phyloP scores from a whole-genome alignment of 805 yeast genomes.

The Danielozyma ontarioensis region DNA sequence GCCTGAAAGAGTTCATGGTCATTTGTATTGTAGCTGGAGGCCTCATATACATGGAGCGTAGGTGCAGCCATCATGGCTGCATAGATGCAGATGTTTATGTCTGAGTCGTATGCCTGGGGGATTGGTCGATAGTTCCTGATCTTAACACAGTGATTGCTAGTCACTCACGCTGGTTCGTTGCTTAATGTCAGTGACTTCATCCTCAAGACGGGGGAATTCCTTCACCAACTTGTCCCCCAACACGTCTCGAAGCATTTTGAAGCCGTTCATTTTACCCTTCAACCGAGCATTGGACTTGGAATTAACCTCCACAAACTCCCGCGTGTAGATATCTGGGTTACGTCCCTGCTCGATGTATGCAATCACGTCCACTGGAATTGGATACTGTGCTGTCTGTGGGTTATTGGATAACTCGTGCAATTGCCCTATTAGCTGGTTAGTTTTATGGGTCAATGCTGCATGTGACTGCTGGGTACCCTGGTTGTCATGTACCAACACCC shows the following conservation, averaged over 20 bases:
- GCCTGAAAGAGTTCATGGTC: too few relatives aligned
- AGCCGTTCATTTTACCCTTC: conserved; percentile 76
- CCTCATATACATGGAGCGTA: too few relatives aligned
- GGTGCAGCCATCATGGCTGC: too few relatives aligned
- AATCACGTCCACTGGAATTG: conserved; percentile 79
- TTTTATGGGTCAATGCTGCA: conserved; percentile 34
- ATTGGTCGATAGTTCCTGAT: too few relatives aligned
- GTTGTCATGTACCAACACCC: conserved; percentile 88
- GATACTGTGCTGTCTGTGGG: conserved; percentile 29
- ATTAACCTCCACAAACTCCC: conserved; percentile 95
- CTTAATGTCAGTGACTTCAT: conserved; percentile 52
- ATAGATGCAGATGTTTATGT: too few relatives aligned
- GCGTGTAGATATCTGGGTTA: conserved; percentile 93
- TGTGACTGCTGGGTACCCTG: conserved; percentile 83
- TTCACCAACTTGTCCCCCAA: conserved; percentile 64
- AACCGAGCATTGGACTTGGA: conserved; percentile 82
- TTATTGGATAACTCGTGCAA: conserved; percentile 28
- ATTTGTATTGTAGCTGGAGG: too few relatives aligned
- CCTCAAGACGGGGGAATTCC: conserved; percentile 74
- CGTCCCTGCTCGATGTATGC: conserved; percentile 94
- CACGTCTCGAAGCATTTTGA: conserved; percentile 55
- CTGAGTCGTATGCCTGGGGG: too few relatives aligned
- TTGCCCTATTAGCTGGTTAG: conserved; percentile 39
- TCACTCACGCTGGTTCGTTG: conserved; percentile 36
- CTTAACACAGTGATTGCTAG: too few relatives aligned